Percentiles rank a stretch among this genome's conserved stretches.
phyloP scores from a whole-genome alignment of 2,329 filamentous ascomycete genomes.

The Colletotrichum incanum region DNA sequence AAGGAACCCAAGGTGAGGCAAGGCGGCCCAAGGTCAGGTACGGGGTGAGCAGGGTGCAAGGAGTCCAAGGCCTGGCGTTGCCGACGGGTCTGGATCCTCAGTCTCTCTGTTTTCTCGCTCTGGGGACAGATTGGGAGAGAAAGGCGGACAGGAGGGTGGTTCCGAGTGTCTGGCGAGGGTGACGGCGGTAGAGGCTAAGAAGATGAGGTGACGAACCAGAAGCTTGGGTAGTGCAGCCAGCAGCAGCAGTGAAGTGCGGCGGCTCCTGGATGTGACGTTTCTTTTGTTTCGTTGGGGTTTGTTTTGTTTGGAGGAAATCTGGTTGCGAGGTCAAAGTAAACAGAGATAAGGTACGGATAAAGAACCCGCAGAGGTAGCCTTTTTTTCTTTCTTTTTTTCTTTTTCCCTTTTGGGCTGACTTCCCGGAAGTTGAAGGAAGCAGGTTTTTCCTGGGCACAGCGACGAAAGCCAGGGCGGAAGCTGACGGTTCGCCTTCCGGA shows the following conservation, averaged over 20 bases:
- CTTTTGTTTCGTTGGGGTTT: conserved; percentile 6
- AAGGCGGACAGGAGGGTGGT: conserved; percentile 6
- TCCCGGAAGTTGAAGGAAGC: conserved; percentile 13
- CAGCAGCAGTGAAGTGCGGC: neutral
- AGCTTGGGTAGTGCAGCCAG: conserved; percentile 1
- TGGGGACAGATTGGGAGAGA: neutral
- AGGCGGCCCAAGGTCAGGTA: conserved; percentile 11
- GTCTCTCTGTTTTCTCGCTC: neutral
- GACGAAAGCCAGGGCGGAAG: neutral
- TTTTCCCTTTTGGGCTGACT: neutral
- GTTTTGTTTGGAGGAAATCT: conserved; percentile 23
- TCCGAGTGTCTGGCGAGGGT: conserved; percentile 27
- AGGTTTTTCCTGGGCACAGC: conserved; percentile 17
- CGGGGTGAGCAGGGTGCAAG: neutral
- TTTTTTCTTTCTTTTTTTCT: no score
- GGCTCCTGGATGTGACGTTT: conserved; percentile 6
- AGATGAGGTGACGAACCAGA: neutral
- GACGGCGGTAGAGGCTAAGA: conserved; percentile 11
- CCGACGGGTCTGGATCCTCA: neutral
- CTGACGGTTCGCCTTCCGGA: neutral
- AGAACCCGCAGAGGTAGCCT: neutral
- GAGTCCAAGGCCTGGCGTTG: conserved; percentile 4
- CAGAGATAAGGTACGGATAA: conserved; percentile 21
- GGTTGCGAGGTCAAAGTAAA: conserved; percentile 18
- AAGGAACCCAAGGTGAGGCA: conserved; percentile 8